phyloP scores from a whole-genome alignment of 805 yeast genomes.

The baker's yeast (Saccharomyces cerevisiae) region DNA sequence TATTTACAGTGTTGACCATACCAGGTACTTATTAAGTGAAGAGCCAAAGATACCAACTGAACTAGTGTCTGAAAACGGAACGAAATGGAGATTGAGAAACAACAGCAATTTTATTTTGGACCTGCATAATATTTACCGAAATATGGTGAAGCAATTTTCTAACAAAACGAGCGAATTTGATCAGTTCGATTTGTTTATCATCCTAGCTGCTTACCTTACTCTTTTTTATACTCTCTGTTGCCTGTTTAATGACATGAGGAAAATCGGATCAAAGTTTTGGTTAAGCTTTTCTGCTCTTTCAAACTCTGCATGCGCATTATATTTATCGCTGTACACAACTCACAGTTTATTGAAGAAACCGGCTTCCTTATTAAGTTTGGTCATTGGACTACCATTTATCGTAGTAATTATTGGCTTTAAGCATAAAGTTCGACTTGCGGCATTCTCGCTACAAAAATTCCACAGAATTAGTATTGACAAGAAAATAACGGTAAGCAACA shows the following conservation, averaged over 20 bases:
- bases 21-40: constrained; percentile 20
- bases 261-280: constrained; percentile 80
- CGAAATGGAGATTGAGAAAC: constrained; percentile 51
- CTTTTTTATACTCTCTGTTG: constrained; percentile 78
- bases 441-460: constrained; percentile 40
- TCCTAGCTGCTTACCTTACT: constrained; percentile 73
- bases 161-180: constrained; percentile 61
- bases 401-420: constrained; percentile 90
- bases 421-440: constrained; percentile 67
- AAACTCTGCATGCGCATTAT: constrained; percentile 74
- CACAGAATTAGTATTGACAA: constrained; percentile 29
- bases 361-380: constrained; percentile 63
- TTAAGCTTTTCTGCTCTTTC: constrained; percentile 69
- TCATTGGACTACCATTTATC: constrained; percentile 89
- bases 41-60: constrained; percentile 14
- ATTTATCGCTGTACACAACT: constrained; percentile 64
- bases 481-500: constrained; percentile 18
- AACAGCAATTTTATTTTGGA: constrained; percentile 24
- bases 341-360: constrained; percentile 47
- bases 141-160: neutral
- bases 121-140: neutral
- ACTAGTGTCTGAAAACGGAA: constrained; percentile 34
- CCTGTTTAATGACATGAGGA: constrained; percentile 66
- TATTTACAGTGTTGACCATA: constrained; percentile 17
- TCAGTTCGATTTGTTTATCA: constrained; percentile 70